Base-by-base conservation (phyloP, 805 yeast genomes). In the Hanseniaspora vineae region DNA sequence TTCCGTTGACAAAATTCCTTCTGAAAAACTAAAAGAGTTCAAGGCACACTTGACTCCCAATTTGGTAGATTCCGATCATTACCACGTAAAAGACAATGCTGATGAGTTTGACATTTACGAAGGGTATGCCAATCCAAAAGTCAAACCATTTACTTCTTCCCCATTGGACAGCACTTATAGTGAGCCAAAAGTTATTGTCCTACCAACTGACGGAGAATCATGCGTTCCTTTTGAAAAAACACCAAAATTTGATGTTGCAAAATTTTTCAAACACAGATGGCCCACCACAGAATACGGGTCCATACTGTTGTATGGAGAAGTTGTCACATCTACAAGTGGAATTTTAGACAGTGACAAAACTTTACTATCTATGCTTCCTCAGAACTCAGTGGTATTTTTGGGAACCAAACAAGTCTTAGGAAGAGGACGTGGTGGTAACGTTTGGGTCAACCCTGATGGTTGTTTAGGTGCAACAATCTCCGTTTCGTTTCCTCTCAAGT, bases 391-490 rank as follows among this genome's bases (percentile, higher is more conserved):
- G 42, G 50, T 63, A 8, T 62, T 58, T 48, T 72, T 80, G 3
- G 96, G 95, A 0, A 80, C 89, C 1, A 76, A 83, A 2, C 99
- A 92, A 62, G 81, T 86, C 1, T 75, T 87, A 0, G 99, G 98
- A 1, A 72, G 90, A 44, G 99, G 99, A 2, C 76, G 99, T 49
- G 95, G 97, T 14, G 94, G 92, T 1, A 92, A 92, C 54, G 80
- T 79, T 2, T 92, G 98, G 98, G 81, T 92, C 20, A 89, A 86
- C 54, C 99, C 99, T 2, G 72, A 75, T 20, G 99, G 99, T 11
- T 94, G 88, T 1, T 66, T 87, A 62, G 95, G 97, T 0, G 76
- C 80, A 6, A 86, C 96, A 0, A 73, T 79, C 1, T 76, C 86
- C 11, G 61, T 85, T 50, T 74, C 79, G 45, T 65, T 88, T 13